Percentiles rank a stretch among this genome's conserved stretches.
phyloP scores from a whole-genome alignment of 2,329 filamentous ascomycete species.

The Trichoderma asperellum region DNA sequence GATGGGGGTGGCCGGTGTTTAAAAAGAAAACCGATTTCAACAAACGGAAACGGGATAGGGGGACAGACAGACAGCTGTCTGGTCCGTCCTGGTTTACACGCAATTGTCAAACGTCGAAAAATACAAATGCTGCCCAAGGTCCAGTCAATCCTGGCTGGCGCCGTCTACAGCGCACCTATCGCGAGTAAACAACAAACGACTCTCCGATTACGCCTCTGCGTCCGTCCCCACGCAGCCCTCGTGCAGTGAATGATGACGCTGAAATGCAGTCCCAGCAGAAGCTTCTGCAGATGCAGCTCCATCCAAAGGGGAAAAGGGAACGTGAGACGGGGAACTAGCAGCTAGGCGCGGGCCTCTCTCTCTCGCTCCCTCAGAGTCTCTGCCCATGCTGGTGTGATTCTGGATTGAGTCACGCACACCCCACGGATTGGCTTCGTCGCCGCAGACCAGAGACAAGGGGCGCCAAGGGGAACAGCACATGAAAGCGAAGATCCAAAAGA shows the following conservation, averaged over 20 bases:
- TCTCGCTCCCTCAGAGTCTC: background rate
- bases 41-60: background rate
- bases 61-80: background rate
- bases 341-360: background rate
- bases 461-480: background rate
- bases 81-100: background rate
- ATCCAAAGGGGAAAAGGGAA: background rate
- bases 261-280: constrained; percentile 7
- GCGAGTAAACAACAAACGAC: constrained; percentile 11
- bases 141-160: background rate
- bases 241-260: constrained; percentile 19
- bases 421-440: background rate
- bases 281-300: background rate
- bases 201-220: constrained; percentile 3
- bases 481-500: background rate
- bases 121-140: background rate
- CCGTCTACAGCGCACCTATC: constrained; percentile 7
- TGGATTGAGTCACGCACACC: constrained; percentile 1
- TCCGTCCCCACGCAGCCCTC: constrained; percentile 16
- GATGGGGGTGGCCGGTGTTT: constrained; percentile 1
- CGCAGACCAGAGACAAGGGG: constrained; percentile 1
- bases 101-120: background rate
- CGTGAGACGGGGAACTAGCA: background rate
- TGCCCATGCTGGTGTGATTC: background rate
- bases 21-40: background rate